Conservation (phyloP, 257 asterid species). For the Penstemon eatonii region DNA sequence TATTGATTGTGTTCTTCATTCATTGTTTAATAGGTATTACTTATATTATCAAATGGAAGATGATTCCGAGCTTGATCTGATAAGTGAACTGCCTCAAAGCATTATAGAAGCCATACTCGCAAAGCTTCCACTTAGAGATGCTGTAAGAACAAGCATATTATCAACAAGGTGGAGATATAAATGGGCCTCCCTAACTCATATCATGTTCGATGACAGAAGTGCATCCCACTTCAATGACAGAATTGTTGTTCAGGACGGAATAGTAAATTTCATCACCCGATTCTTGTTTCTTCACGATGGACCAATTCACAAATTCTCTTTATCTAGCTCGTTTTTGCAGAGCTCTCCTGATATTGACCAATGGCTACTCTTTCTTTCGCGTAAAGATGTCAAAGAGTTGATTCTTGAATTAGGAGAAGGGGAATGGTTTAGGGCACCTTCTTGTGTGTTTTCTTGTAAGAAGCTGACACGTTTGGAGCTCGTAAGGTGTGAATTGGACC, state of each 20-base stretch:
- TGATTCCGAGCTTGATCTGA: constrained; percentile 47
- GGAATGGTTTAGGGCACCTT: constrained; percentile 82
- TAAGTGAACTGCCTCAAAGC: constrained; percentile 85
- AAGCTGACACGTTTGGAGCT: constrained; percentile 70
- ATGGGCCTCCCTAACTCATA: constrained; percentile 72
- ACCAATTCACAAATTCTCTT: constrained; percentile 72
- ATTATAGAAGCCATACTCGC: constrained; percentile 70
- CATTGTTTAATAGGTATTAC: constrained; percentile 25
- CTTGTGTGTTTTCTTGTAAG: constrained; percentile 61
- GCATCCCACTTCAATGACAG: constrained; percentile 37
- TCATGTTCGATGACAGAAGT: constrained; percentile 68
- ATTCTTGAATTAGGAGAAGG: constrained; percentile 70
- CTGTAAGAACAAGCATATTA: constrained; percentile 68
- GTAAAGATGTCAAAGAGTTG: constrained; percentile 71
- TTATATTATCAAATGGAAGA: constrained; percentile 47
- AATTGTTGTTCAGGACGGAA: constrained; percentile 37
- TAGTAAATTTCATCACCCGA: constrained; percentile 59
- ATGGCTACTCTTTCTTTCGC: constrained; percentile 83
- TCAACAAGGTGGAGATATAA: constrained; percentile 81
- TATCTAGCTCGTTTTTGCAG: constrained; percentile 49
- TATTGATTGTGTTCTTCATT: constrained; percentile 18
- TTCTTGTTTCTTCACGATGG: constrained; percentile 81
- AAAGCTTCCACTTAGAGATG: constrained; percentile 73
- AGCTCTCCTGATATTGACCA: constrained; percentile 68
- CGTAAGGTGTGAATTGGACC: constrained; percentile 67